Base-by-base conservation (phyloP, 2,329 filamentous ascomycete genomes). In the Verticillium alfalfae region DNA sequence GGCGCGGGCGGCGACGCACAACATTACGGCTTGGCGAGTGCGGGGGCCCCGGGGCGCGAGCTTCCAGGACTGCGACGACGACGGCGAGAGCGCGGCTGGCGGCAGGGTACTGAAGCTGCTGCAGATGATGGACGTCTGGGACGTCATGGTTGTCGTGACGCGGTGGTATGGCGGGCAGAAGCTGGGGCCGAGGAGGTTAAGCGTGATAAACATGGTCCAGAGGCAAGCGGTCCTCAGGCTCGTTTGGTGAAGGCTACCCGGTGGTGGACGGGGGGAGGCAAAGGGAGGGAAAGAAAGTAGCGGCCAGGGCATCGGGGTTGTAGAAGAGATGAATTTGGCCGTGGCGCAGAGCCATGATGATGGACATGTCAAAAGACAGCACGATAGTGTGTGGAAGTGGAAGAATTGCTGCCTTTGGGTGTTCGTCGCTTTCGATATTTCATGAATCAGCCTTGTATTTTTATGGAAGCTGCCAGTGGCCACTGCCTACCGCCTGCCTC, bases 111-210 rank as follows among this genome's bases (percentile, higher is more conserved):
- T 98, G 63, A 92, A 96, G 77, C 79, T 99, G 36, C 89, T 99
- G 88, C 93, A 97, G 78, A 77, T 97, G 64, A 97, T 97, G 91
- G 91, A 93, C 70, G 82, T 96, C 12, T 97, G 93, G 93, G 86
- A 96, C 74, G 89, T 90, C 16, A 89, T 98, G 79, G 92, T 99
- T 0, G 89, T 99, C 3, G 94, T 99, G 34, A 93, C 91, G 45
- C 80, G 95, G 65, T 99, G 95, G 95, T 99, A 96, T 75, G 95
- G 95, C 4, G 95, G 95, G 1, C 85, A 96, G 62, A 89, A 93
- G 68, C 77, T 99, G 56, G 95, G 95, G 0, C 93, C 94, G 58
- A 89, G 93, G 73, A 81, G 95, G 66, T 99, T 99, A 72, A 87
- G 92, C 13, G 80, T 97, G 60, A 98, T 99, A 72, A 97, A 97